Evolutionary conservation across 345 rosid genomes (phyloP).

Genomic region (Syzygium aqueum): DNA sequence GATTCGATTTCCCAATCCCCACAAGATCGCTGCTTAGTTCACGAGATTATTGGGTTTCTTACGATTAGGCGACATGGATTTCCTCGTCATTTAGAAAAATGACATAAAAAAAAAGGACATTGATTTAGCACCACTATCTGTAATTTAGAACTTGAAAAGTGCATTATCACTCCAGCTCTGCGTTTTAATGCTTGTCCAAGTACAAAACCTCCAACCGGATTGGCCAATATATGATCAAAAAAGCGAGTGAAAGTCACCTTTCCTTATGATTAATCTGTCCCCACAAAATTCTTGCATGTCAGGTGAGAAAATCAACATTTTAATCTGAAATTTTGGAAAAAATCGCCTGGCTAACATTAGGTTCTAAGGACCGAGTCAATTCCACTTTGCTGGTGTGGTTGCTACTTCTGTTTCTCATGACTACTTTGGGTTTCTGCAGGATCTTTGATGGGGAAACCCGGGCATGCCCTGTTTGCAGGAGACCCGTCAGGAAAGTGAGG

Average conservation of each 20-base stretch:
- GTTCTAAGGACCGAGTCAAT: background rate
- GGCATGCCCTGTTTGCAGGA: conserved; percentile 40
- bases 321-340: background rate
- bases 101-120: background rate
- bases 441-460: conserved; percentile 29
- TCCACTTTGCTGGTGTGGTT: background rate
- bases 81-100: background rate
- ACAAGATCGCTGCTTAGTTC: background rate
- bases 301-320: background rate
- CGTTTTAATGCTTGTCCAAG: background rate
- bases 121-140: background rate
- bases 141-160: background rate
- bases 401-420: background rate
- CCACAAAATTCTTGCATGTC: background rate
- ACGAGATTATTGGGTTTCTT: background rate
- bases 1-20: background rate
- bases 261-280: background rate
- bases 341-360: background rate
- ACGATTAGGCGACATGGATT: background rate
- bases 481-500: conserved; percentile 34
- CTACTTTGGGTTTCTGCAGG: conserved; percentile 14
- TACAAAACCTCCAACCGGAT: background rate
- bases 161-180: background rate
- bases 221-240: background rate
- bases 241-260: background rate